Evolutionary conservation across 2,329 filamentous ascomycete species (phyloP).

Genomic region (Emmonsia crescens): DNA sequence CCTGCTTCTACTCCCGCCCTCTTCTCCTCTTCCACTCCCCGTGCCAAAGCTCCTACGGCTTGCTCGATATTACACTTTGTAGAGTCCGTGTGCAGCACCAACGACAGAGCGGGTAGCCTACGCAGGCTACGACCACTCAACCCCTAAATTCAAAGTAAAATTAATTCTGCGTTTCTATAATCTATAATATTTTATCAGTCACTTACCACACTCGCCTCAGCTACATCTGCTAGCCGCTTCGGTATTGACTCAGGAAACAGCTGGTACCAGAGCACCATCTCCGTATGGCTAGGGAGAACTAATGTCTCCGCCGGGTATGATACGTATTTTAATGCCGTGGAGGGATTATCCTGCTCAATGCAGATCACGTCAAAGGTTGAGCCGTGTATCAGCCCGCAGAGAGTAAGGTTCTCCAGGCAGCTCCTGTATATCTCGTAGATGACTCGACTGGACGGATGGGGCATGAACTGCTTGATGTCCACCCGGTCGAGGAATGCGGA

Average conservation of each 20-base stretch:
- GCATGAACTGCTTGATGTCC: slow-evolving; percentile 38
- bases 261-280: slow-evolving; percentile 22
- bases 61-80: slow-evolving; percentile 26
- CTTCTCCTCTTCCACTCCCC: slow-evolving; percentile 26
- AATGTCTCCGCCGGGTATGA: slow-evolving; percentile 15
- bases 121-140: slow-evolving; percentile 35
- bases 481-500: slow-evolving; percentile 40
- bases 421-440: slow-evolving; percentile 40
- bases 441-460: slow-evolving; percentile 27
- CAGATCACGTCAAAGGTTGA: slow-evolving; percentile 19
- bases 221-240: slow-evolving; percentile 21
- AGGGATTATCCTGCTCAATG: slow-evolving; percentile 16
- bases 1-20: slow-evolving; percentile 14
- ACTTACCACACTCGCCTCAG: slow-evolving; percentile 21
- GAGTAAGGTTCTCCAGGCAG: slow-evolving; percentile 37
- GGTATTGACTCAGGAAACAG: slow-evolving; percentile 20
- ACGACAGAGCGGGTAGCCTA: slow-evolving; percentile 31
- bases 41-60: slow-evolving; percentile 29
- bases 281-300: slow-evolving; percentile 19
- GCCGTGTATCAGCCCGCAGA: slow-evolving; percentile 26
- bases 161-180: too few relatives aligned
- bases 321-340: slow-evolving; percentile 22
- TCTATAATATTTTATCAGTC: too few relatives aligned
- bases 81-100: slow-evolving; percentile 30
- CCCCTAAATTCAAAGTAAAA: too few relatives aligned